A percentile compares a stretch with the other conserved stretches of the same genome.
phyloP scores from a whole-genome alignment of 352 stramenopile genomes.

The Pythium utonaiense region DNA sequence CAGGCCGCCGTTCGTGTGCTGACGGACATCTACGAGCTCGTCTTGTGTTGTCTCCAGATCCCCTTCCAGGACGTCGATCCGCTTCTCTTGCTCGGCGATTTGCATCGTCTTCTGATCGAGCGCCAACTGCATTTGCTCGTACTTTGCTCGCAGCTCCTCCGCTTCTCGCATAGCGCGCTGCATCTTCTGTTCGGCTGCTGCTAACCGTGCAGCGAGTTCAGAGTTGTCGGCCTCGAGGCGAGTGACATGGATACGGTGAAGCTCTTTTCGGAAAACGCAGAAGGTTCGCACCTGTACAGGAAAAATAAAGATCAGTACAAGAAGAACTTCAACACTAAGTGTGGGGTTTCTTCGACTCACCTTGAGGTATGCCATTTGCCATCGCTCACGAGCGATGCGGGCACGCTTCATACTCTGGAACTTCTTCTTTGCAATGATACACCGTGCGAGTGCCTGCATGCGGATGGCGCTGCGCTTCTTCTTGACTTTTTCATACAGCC shows the following conservation, averaged over 20 bases:
- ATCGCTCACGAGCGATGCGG: constrained; percentile 60
- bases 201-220: constrained; percentile 36
- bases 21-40: constrained; percentile 47
- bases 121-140: constrained; percentile 50
- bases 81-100: constrained; percentile 54
- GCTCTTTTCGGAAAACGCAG: constrained; percentile 54
- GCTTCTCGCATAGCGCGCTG: constrained; percentile 41
- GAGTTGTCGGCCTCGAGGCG: constrained; percentile 70
- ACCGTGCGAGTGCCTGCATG: constrained; percentile 63
- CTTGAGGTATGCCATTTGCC: constrained; percentile 66
- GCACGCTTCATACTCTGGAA: constrained; percentile 65
- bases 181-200: constrained; percentile 40
- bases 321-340: neutral
- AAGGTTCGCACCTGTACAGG: constrained; percentile 31
- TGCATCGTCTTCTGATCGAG: constrained; percentile 49
- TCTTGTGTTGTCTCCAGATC: constrained; percentile 48
- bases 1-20: constrained; percentile 33
- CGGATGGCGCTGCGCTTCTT: constrained; percentile 57
- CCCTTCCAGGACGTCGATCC: constrained; percentile 54
- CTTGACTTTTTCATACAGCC: constrained; percentile 63
- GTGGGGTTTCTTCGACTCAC: no score
- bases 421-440: constrained; percentile 59
- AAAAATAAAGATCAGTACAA: constrained; percentile 2
- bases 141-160: constrained; percentile 40
- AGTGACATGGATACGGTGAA: constrained; percentile 65